Percentiles rank a stretch among this genome's conserved stretches.
Evolutionary conservation across 306 rosid genomes (phyloP).

Genomic region (Rosa multiflora): DNA sequence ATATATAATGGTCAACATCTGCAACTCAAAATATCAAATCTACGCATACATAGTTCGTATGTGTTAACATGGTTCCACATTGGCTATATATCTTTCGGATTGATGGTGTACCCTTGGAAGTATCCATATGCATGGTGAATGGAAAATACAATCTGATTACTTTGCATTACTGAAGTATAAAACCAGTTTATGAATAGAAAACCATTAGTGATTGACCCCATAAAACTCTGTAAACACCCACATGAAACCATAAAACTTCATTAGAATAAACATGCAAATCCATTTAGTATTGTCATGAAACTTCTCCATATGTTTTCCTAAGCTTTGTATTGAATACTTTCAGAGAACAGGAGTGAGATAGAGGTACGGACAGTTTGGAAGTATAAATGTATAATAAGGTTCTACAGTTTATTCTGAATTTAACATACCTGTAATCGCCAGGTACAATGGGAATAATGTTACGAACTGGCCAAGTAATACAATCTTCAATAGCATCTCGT

Average conservation of each 20-base stretch:
- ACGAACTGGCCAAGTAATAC: slow-evolving; percentile 93
- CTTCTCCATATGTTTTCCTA: not conserved
- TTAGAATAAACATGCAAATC: not conserved
- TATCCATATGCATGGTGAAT: not conserved
- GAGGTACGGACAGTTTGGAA: not conserved
- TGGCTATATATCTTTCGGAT: not conserved
- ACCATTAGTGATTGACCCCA: not conserved
- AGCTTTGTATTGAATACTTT: not conserved
- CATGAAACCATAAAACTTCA: not conserved
- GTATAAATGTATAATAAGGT: not conserved
- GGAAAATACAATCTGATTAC: not conserved
- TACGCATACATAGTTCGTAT: not conserved
- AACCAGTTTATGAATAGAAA: not conserved
- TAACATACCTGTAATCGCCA: slow-evolving; percentile 81
- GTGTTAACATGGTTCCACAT: not conserved
- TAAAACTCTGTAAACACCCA: not conserved
- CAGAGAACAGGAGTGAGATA: not conserved
- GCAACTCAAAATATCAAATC: not conserved
- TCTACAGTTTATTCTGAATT: not conserved
- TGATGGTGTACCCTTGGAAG: not conserved
- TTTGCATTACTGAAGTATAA: not conserved
- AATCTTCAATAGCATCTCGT: slow-evolving; percentile 87
- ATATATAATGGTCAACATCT: not conserved
- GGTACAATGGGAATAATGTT: slow-evolving; percentile 72
- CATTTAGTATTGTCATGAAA: not conserved